Evolutionary conservation across 2,329 filamentous ascomycete species (phyloP).

Genomic region (Penicillium sumatraense): DNA sequence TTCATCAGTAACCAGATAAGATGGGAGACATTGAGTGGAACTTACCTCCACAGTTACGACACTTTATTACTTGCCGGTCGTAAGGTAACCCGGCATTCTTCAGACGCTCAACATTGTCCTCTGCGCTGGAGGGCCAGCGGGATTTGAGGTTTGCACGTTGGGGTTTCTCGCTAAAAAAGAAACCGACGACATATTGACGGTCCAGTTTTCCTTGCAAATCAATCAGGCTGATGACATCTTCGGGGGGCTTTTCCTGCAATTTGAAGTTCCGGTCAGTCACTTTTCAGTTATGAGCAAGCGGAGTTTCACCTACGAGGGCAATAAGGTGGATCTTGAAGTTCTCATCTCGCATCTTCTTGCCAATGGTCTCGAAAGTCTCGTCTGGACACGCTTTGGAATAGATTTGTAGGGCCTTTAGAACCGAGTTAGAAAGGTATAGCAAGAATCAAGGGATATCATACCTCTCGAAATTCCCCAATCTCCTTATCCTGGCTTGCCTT

Average conservation of each 20-base stretch:
- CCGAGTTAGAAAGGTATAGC: conserved; percentile 4
- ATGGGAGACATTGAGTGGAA: not conserved
- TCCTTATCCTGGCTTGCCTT: conserved; percentile 55
- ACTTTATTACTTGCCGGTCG: conserved; percentile 56
- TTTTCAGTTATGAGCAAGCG: not conserved
- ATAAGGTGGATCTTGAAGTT: conserved; percentile 56
- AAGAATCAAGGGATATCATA: conserved; percentile 21
- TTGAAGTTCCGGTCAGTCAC: not conserved
- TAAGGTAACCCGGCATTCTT: conserved; percentile 56
- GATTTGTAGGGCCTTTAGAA: conserved; percentile 49
- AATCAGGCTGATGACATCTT: conserved; percentile 54
- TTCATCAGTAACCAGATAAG: conserved; percentile 4
- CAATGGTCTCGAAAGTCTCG: conserved; percentile 55
- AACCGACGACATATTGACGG: conserved; percentile 56
- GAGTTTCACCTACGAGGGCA: conserved; percentile 46
- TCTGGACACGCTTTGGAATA: conserved; percentile 55
- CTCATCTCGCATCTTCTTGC: conserved; percentile 55
- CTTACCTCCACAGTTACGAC: conserved; percentile 55
- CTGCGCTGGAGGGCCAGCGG: conserved; percentile 54
- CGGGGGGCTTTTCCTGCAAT: conserved; percentile 46
- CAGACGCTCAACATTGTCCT: conserved; percentile 58
- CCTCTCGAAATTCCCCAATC: conserved; percentile 55
- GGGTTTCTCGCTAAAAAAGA: conserved; percentile 53
- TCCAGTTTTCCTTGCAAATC: conserved; percentile 58
- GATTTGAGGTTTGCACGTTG: conserved; percentile 51